phyloP scores from a whole-genome alignment of 441 rosid genomes.

The Erodium moschatum region DNA sequence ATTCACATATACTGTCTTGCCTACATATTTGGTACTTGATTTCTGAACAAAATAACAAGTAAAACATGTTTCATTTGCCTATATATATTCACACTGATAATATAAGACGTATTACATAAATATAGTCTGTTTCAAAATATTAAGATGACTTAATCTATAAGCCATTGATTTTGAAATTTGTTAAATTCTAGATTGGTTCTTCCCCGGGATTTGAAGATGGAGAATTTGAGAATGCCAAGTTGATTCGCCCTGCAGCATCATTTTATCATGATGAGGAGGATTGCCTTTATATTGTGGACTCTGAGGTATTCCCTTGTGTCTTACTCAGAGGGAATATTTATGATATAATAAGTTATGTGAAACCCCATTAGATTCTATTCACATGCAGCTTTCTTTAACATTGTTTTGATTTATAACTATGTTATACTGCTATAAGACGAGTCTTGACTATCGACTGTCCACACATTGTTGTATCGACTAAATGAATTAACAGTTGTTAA shows the following conservation, averaged over 20 bases:
- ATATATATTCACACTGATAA: background rate
- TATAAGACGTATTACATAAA: background rate
- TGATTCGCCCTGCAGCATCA: constrained; percentile 70
- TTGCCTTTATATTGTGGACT: constrained; percentile 80
- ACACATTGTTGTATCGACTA: no score
- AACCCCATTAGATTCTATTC: background rate
- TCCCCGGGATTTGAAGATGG: constrained; percentile 98
- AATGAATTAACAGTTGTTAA: background rate
- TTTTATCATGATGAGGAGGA: constrained; percentile 57
- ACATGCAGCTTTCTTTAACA: background rate
- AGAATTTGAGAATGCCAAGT: constrained; percentile 76
- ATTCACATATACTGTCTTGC: constrained; percentile 2
- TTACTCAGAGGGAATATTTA: background rate
- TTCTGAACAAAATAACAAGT: background rate
- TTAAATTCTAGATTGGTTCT: constrained; percentile 85
- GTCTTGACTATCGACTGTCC: background rate
- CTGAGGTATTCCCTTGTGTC: constrained; percentile 48
- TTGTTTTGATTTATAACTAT: background rate
- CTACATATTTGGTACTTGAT: background rate
- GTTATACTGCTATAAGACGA: background rate
- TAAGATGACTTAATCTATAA: background rate
- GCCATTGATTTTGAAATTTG: constrained; percentile 14
- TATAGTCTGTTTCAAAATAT: background rate
- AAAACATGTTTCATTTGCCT: background rate
- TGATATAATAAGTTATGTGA: background rate